Evolutionary conservation across 306 rosid genomes (phyloP).

Genomic region (Ormosia emarginata): DNA sequence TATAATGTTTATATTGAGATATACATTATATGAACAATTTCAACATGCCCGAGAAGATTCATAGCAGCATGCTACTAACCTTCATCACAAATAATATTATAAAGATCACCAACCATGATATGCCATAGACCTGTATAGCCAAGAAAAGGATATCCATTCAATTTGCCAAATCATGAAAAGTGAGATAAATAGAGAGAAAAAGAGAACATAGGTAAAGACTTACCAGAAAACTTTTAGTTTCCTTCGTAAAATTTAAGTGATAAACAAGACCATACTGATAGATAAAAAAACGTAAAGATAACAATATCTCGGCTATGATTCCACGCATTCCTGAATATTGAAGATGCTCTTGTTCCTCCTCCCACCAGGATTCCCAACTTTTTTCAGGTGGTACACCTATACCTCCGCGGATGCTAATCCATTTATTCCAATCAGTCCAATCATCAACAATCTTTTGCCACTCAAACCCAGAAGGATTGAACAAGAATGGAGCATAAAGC

Average conservation of each 20-base stretch:
- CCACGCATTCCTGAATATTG: constrained; percentile 86
- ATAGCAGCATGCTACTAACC: constrained; percentile 47
- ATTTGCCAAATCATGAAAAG: not conserved
- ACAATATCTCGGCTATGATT: constrained; percentile 66
- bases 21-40: constrained; percentile 8
- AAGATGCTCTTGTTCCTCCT: constrained; percentile 96
- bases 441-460: constrained; percentile 99
- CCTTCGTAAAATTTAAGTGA: constrained; percentile 62
- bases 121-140: constrained; percentile 75
- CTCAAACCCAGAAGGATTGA: constrained; percentile 98
- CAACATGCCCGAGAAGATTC: constrained; percentile 4
- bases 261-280: constrained; percentile 97
- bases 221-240: constrained; percentile 67
- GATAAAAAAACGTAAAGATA: constrained; percentile 84
- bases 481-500: constrained; percentile 98
- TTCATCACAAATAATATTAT: constrained; percentile 83
- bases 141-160: constrained; percentile 15
- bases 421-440: constrained; percentile 99
- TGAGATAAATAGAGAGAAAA: not conserved
- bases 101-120: constrained; percentile 93
- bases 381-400: constrained; percentile 92
- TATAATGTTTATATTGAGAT: not conserved
- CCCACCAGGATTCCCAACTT: constrained; percentile 99
- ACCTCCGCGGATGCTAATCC: constrained; percentile 92
- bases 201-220: constrained; percentile 13